Conservation (phyloP, 805 yeast genomes). For the Yarrowia alimentaria region DNA sequence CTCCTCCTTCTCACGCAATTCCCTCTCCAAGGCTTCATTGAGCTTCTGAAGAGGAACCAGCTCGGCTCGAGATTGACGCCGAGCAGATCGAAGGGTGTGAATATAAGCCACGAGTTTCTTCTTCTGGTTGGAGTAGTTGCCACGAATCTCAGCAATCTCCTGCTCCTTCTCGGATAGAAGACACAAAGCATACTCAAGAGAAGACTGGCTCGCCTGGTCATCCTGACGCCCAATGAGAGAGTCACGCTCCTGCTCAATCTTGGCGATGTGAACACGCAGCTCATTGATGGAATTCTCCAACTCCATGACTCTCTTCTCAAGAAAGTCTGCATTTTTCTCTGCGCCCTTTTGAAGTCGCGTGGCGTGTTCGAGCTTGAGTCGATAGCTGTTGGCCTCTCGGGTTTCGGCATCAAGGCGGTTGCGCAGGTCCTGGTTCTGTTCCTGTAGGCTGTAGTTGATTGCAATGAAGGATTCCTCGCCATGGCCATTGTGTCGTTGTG, state of each 20-base stretch:
- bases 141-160: conserved; percentile 7
- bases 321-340: conserved; percentile 16
- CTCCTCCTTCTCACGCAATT: conserved; percentile 1
- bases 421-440: conserved; percentile 7
- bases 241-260: conserved; percentile 21
- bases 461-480: conserved; percentile 5
- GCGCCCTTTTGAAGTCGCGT: conserved; percentile 18
- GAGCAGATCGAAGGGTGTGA: not conserved
- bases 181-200: conserved; percentile 15
- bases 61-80: conserved; percentile 9
- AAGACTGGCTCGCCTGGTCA: conserved; percentile 3
- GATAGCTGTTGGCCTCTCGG: conserved; percentile 3
- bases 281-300: conserved; percentile 9
- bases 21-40: conserved; percentile 6
- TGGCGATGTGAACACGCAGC: conserved; percentile 7
- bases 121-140: conserved; percentile 1
- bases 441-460: conserved; percentile 15
- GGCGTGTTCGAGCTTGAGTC: conserved; percentile 1
- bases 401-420: conserved; percentile 1
- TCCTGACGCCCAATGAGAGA: not conserved
- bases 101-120: conserved; percentile 29
- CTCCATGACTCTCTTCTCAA: conserved; percentile 15
- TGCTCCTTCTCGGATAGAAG: conserved; percentile 19
- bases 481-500: not conserved
- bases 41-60: conserved; percentile 17